These are phyloP conservation scores for Candida frijolesensis DNA, from an alignment of 1,139 yeast species.

Conservation along the genomic window DNA sequence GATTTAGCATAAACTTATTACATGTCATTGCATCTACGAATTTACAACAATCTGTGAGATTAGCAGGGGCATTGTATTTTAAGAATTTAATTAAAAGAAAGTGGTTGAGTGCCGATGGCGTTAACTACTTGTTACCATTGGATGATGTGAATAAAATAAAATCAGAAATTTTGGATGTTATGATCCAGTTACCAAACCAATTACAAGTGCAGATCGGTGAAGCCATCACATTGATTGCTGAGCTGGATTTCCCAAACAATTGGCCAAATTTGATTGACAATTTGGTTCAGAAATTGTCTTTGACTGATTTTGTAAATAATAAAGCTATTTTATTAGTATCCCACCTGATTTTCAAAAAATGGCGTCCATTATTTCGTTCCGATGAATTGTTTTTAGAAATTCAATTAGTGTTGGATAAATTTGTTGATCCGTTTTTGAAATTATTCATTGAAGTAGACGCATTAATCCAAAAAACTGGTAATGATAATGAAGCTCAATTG, in stretches of 20 bases:
- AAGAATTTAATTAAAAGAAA: slow-evolving; percentile 82
- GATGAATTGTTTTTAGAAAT: slow-evolving; percentile 90
- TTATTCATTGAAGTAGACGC: slow-evolving; percentile 68
- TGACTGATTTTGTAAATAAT: slow-evolving; percentile 70
- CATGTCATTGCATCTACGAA: slow-evolving; percentile 73
- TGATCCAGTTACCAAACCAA: slow-evolving; percentile 76
- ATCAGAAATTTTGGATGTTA: slow-evolving; percentile 72
- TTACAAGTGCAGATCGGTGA: slow-evolving; percentile 93
- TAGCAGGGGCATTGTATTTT: slow-evolving; percentile 90
- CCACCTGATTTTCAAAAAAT: slow-evolving; percentile 92
- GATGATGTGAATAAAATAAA: slow-evolving; percentile 73
- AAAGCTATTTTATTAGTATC: slow-evolving; percentile 90
- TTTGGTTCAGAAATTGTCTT: slow-evolving; percentile 63
- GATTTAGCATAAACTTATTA: slow-evolving; percentile 74
- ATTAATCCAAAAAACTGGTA: slow-evolving; percentile 46
- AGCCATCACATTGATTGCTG: slow-evolving; percentile 89
- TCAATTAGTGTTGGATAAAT: slow-evolving; percentile 80
- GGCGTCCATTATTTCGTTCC: slow-evolving; percentile 93
- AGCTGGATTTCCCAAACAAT: slow-evolving; percentile 88
- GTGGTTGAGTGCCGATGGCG: slow-evolving; percentile 91
- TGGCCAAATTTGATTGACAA: slow-evolving; percentile 85
- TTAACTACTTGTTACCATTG: slow-evolving; percentile 57
- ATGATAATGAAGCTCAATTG: slow-evolving; percentile 44
- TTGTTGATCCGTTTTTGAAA: slow-evolving; percentile 77
- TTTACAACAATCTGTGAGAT: slow-evolving; percentile 58